Conservation (phyloP, 176 grass and related monocot species). For the Calamus simplicifolius region DNA sequence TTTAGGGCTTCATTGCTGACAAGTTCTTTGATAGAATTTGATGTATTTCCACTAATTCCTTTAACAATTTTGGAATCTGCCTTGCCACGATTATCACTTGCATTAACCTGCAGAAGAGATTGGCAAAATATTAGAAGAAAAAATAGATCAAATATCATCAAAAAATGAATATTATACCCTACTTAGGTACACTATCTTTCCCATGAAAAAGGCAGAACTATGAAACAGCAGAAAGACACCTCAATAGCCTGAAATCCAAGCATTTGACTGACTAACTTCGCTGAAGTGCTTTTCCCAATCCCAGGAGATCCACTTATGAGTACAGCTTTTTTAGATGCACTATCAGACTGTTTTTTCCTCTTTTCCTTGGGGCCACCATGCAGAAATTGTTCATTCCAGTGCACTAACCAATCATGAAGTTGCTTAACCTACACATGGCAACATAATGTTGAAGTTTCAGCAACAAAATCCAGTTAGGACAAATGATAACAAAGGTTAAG, state of each 20-base stretch:
- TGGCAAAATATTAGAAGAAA: constrained; percentile 9
- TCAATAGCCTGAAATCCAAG: constrained; percentile 90
- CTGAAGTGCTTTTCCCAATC: constrained; percentile 92
- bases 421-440: constrained; percentile 70
- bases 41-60: constrained; percentile 82
- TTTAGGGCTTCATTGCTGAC: constrained; percentile 71
- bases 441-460: neutral
- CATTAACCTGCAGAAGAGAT: constrained; percentile 63
- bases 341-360: constrained; percentile 70
- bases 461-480: no score
- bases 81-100: constrained; percentile 96
- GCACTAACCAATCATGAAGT: constrained; percentile 94
- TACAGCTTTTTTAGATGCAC: constrained; percentile 85
- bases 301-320: constrained; percentile 85
- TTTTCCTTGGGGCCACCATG: constrained; percentile 71
- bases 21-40: constrained; percentile 99
- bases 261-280: constrained; percentile 95
- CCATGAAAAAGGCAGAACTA: neutral
- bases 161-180: neutral
- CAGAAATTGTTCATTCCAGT: constrained; percentile 70
- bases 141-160: constrained; percentile 13
- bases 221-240: constrained; percentile 32
- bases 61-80: constrained; percentile 93
- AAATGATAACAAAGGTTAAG: constrained; percentile 14
- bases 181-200: neutral